Percentiles rank a stretch among this genome's conserved stretches.
Evolutionary conservation across 2,329 filamentous ascomycete species (phyloP).

Genomic region (Canariomyces notabilis): DNA sequence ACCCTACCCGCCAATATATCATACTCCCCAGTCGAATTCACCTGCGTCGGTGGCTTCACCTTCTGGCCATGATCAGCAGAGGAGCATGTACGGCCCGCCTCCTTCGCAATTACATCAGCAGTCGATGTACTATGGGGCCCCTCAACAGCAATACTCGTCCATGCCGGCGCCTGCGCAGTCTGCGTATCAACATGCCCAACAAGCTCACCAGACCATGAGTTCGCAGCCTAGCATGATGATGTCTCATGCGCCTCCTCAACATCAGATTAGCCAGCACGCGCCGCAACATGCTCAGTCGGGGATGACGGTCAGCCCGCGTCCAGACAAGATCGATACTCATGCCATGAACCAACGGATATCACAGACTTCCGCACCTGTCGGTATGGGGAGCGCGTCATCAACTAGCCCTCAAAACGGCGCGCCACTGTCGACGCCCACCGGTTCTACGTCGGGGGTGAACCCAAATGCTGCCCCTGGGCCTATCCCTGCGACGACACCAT

Average conservation of each 20-base stretch:
- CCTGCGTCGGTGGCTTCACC: slow-evolving; percentile 89
- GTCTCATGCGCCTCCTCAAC: slow-evolving; percentile 54
- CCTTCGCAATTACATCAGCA: slow-evolving; percentile 72
- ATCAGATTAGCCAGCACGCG: slow-evolving; percentile 55
- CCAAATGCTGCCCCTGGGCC: slow-evolving; percentile 91
- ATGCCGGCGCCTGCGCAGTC: slow-evolving; percentile 56
- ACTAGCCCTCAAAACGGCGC: slow-evolving; percentile 37
- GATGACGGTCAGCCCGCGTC: slow-evolving; percentile 57
- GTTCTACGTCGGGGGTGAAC: slow-evolving; percentile 58
- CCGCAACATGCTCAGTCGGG: slow-evolving; percentile 50
- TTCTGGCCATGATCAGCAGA: slow-evolving; percentile 82
- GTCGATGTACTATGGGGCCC: slow-evolving; percentile 68
- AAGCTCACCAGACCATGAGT: slow-evolving; percentile 55
- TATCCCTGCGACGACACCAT: slow-evolving; percentile 90
- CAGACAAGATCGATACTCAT: slow-evolving; percentile 59
- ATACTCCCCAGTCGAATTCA: slow-evolving; percentile 92
- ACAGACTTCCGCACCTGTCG: slow-evolving; percentile 47
- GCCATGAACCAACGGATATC: slow-evolving; percentile 55
- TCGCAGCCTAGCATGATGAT: slow-evolving; percentile 64
- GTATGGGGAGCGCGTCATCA: slow-evolving; percentile 35
- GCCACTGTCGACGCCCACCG: slow-evolving; percentile 42
- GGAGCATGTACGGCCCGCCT: slow-evolving; percentile 78
- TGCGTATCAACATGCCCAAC: slow-evolving; percentile 55
- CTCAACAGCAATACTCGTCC: slow-evolving; percentile 58
- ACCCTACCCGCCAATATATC: slow-evolving; percentile 87